Percentiles rank a stretch among this genome's conserved stretches.
Conservation (phyloP, 139 green algal genomes). For the Zygnema circumcarinatum region DNA sequence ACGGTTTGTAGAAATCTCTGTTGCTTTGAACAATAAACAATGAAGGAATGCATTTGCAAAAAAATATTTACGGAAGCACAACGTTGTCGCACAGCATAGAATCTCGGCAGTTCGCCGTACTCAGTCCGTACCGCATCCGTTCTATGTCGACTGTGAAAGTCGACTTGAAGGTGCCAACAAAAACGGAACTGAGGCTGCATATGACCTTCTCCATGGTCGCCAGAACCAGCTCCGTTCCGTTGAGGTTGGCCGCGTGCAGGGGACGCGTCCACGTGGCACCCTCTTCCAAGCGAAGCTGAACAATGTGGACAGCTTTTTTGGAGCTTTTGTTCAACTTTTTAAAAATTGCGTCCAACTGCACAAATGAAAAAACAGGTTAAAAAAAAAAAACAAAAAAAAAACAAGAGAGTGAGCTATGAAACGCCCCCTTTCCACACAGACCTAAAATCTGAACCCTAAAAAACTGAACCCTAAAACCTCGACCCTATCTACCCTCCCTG, state of each 20-base stretch:
- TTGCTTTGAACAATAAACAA: no score
- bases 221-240: not conserved
- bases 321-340: not conserved
- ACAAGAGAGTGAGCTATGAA: no score
- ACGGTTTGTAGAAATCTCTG: not conserved
- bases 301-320: no score
- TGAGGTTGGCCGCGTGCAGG: not conserved
- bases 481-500: no score
- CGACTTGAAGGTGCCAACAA: conserved; percentile 18
- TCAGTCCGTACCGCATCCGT: no score
- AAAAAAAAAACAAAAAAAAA: not conserved
- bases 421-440: not conserved
- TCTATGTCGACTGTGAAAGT: no score
- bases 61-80: no score
- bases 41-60: no score
- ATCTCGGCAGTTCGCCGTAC: no score
- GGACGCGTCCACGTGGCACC: not conserved
- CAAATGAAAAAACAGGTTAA: not conserved
- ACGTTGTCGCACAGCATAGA: no score
- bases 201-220: conserved; percentile 9
- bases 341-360: not conserved
- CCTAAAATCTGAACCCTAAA: not conserved
- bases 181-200: not conserved
- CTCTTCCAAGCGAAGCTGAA: no score
- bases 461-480: no score